Evolutionary conservation across 306 rosid species (phyloP).

Genomic region (Rosa chinensis): DNA sequence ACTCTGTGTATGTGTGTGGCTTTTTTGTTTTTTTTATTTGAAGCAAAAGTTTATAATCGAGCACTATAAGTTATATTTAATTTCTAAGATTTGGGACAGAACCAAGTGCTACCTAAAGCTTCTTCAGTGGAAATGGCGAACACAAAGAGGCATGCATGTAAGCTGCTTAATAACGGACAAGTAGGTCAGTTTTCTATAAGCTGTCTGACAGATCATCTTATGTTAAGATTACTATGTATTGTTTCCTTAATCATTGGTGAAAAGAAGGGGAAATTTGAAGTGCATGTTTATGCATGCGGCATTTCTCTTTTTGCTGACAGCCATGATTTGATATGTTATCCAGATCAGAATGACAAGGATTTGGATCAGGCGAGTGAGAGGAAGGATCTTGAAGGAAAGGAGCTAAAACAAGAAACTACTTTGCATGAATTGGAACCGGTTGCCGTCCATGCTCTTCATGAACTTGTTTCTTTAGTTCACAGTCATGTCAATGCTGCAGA

Average conservation of each 20-base stretch:
- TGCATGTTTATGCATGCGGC: not conserved
- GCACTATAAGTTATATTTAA: conserved; percentile 4
- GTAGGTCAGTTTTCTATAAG: conserved; percentile 45
- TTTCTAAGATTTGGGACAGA: conserved; percentile 52
- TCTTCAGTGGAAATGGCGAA: conserved; percentile 41
- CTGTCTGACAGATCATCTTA: conserved; percentile 21
- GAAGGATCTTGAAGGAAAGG: conserved; percentile 47
- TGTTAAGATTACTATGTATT: not conserved
- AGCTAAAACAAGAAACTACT: conserved; percentile 30
- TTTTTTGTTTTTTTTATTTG: not conserved
- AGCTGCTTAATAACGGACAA: conserved; percentile 36
- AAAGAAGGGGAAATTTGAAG: conserved; percentile 19
- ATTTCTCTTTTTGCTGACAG: conserved; percentile 12
- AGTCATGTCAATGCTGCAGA: conserved; percentile 38
- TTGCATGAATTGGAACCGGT: conserved; percentile 58
- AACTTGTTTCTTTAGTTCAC: conserved; percentile 82
- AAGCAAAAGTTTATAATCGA: conserved; percentile 4
- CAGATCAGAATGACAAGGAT: conserved; percentile 44
- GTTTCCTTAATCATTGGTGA: not conserved
- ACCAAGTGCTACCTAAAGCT: conserved; percentile 46
- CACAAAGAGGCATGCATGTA: conserved; percentile 21
- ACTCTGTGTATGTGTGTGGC: not conserved
- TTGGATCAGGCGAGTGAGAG: conserved; percentile 40
- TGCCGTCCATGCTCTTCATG: conserved; percentile 72
- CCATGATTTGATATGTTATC: conserved; percentile 38